A percentile compares a stretch with the other conserved stretches of the same genome.
phyloP scores from a whole-genome alignment of 2,329 filamentous ascomycete genomes.

The Monosporascus sp. region DNA sequence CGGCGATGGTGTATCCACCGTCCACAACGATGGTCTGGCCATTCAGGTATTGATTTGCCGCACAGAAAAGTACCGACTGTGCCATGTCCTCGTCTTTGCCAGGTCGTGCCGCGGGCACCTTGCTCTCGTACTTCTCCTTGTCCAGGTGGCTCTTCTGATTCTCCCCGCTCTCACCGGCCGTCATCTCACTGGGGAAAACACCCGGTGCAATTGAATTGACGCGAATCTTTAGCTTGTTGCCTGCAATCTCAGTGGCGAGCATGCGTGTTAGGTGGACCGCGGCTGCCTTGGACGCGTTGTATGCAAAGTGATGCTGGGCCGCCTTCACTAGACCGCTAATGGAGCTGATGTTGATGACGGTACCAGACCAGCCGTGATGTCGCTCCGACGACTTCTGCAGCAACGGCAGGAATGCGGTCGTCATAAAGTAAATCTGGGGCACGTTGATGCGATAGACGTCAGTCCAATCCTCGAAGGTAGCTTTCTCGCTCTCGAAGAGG shows the following conservation, averaged over 20 bases:
- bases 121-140: conserved; percentile 50
- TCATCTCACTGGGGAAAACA: conserved; percentile 69
- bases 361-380: conserved; percentile 45
- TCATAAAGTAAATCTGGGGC: conserved; percentile 61
- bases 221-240: conserved; percentile 57
- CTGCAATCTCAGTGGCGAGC: conserved; percentile 55
- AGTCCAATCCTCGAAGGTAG: conserved; percentile 65
- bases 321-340: conserved; percentile 61
- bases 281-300: conserved; percentile 60
- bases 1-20: conserved; percentile 37
- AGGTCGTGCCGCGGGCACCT: conserved; percentile 61
- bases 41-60: conserved; percentile 39
- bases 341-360: conserved; percentile 64
- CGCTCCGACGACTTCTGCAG: conserved; percentile 46
- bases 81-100: conserved; percentile 68
- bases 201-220: conserved; percentile 70
- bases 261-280: conserved; percentile 60
- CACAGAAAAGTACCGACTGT: conserved; percentile 55
- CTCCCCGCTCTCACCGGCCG: conserved; percentile 42
- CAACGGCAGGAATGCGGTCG: conserved; percentile 57
- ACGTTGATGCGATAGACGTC: conserved; percentile 71
- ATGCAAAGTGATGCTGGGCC: conserved; percentile 60
- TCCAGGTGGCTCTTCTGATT: conserved; percentile 55
- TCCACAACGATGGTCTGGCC: conserved; percentile 40
- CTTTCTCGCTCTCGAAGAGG: conserved; percentile 59